Percentiles rank a stretch among this genome's conserved stretches.
Conservation (phyloP, 306 rosid genomes). For the Arachis stenosperma region DNA sequence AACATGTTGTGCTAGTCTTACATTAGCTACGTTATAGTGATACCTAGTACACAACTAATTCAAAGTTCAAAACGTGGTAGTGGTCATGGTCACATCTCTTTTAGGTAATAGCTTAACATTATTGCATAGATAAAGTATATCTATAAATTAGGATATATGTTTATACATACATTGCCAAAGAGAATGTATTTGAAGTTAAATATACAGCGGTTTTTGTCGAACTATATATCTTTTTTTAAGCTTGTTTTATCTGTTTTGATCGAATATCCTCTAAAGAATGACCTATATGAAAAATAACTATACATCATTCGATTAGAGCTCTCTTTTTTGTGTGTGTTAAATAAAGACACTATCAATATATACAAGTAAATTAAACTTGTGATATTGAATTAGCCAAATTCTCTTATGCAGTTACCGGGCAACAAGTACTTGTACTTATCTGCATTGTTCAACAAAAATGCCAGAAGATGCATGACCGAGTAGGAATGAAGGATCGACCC, state of each 20-base stretch:
- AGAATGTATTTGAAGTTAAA: slow-evolving; percentile 32
- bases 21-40: too few relatives aligned
- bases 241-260: too few relatives aligned
- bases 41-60: too few relatives aligned
- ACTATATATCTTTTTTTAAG: slow-evolving; percentile 38
- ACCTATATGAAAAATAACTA: slow-evolving; percentile 31
- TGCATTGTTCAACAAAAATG: slow-evolving; percentile 73
- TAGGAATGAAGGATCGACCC: slow-evolving; percentile 87
- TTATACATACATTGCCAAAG: too few relatives aligned
- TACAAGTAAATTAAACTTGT: slow-evolving; percentile 17
- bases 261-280: slow-evolving; percentile 44
- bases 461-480: slow-evolving; percentile 88
- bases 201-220: slow-evolving; percentile 39
- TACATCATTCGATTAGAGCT: slow-evolving; percentile 44
- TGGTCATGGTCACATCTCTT: too few relatives aligned
- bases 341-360: slow-evolving; percentile 29
- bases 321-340: slow-evolving; percentile 13
- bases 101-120: too few relatives aligned
- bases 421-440: slow-evolving; percentile 67
- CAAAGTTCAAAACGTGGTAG: too few relatives aligned
- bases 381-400: slow-evolving; percentile 64
- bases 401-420: slow-evolving; percentile 88
- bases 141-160: too few relatives aligned
- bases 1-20: too few relatives aligned
- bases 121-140: too few relatives aligned